Base-by-base conservation (phyloP, 2,329 filamentous ascomycete genomes). In the Aspergillus eucalypticola region DNA sequence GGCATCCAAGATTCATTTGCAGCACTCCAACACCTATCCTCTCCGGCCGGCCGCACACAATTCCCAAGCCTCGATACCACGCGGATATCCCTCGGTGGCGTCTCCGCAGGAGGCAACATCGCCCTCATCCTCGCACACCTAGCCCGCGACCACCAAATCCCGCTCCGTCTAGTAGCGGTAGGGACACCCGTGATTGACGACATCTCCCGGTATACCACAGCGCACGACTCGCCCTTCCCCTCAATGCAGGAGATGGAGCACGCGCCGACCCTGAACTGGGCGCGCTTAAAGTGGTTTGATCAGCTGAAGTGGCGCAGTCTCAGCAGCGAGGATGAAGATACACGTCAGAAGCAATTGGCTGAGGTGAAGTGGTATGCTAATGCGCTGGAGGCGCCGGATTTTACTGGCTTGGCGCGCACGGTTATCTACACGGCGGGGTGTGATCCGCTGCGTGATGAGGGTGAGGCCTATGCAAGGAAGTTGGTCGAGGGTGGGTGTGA, bases 1-100 rank as follows among this genome's bases (percentile, higher is more conserved):
- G 75, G 73, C 29, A 75, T 81, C 17, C 76, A 80, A n/a, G 83
- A 85, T 69, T 78, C 78, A 53, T 83, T 80, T 68, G 78, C 76
- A 6, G 79, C 78, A 2, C 65, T 84, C 35, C 70, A 76, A 59
- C 76, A 79, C 65, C 69, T 80, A 29, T 69, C 76, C 60, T 58
- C 66, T 10, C 66, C 75, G 11, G 66, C 75, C 8, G 77, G 76
- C 17, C 69, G 71, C 1, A 54, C 68, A 15, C 67, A 72, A 29
- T 81, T 81, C 17, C 49, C 27, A 69, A 75, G 75, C 60, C 75
- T 80, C 62, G 66, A 71, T 50, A 69, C 75, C 51, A 69, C 61
- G 54, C 64, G 73, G 46, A 76, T 81, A 55, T 79, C 81, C 5
- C 56, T 82, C 0, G 80, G 81, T 5, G 81, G 81, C 46, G 75